A percentile compares a stretch with the other conserved stretches of the same genome.
Conservation (phyloP, 306 rosid genomes). For the Vachellia pachyceras region DNA sequence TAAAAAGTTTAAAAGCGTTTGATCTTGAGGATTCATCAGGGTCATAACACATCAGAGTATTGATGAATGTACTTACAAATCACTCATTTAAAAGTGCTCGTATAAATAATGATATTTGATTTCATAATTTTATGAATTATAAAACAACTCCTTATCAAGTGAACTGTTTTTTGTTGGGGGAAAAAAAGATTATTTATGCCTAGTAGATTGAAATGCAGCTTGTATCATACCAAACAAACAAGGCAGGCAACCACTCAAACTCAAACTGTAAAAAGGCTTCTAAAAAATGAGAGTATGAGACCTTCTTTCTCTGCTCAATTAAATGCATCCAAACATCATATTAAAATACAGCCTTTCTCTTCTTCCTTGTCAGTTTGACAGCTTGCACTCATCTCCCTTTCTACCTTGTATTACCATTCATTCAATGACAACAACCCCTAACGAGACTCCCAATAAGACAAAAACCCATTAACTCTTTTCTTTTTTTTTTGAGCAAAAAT, state of each 20-base stretch:
- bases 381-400: constrained; percentile 30
- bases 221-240: constrained; percentile 46
- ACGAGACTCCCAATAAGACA: constrained; percentile 36
- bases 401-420: constrained; percentile 9
- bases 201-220: constrained; percentile 23
- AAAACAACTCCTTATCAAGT: too few relatives aligned
- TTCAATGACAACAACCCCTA: constrained; percentile 33
- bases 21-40: too few relatives aligned
- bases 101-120: too few relatives aligned
- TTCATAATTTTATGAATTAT: too few relatives aligned
- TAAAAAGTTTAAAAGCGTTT: too few relatives aligned
- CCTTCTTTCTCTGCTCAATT: constrained; percentile 20
- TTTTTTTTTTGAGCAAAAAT: too few relatives aligned
- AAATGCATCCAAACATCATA: constrained; percentile 31
- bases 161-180: too few relatives aligned
- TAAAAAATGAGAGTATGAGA: constrained; percentile 16
- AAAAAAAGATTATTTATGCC: too few relatives aligned
- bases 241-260: constrained; percentile 51
- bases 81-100: too few relatives aligned
- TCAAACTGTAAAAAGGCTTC: constrained; percentile 28
- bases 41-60: too few relatives aligned
- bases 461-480: neutral
- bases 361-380: constrained; percentile 43
- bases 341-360: constrained; percentile 38
- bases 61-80: too few relatives aligned